Base-by-base conservation (phyloP, 805 yeast species). In the Wickerhamiella azymoides region DNA sequence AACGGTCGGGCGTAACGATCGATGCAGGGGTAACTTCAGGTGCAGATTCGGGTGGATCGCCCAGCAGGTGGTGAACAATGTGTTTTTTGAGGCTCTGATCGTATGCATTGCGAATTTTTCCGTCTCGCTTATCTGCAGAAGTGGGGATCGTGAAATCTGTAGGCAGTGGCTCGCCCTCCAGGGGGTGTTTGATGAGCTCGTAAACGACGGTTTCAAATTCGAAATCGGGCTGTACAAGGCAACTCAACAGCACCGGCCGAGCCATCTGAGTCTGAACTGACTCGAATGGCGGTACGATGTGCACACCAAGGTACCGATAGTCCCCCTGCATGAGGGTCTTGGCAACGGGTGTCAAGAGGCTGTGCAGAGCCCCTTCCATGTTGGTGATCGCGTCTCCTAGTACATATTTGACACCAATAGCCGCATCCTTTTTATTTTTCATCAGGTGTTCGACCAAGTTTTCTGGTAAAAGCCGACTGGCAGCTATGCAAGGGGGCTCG, bases 191-290 rank as follows among this genome's bases (percentile, higher is more conserved):
- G 26, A 50, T 21, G 19, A 51, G 38, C 16, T 45, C 47, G 30
- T 32, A 52, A 48, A 50, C 47, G 5, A 54, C 54, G 6, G 39
- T 16, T n/a, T 47, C 39, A 39, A 45, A 43, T 36, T 54, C 56
- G 24, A 52, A 54, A 35, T 54, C 57, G 1, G 55, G 55, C 40
- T 54, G 55, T n/a, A 54, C 50, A 18, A 54, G 44, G 16, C 52
- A 51, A 41, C 57, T 54, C 14, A 52, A 26, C 2, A 52, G 27
- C 2, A 43, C 49, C 3, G 45, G 35, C 11, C 52, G 49, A 3
- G 54, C 47, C 19, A 45, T 17, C 17, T 24, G 14, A 3, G 19
- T 27, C 13, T 36, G 26, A 11, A 40, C n/a, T 17, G 43, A 25
- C n/a, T 33, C 26, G 11, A 42, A 16, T 14, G 43, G 35, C 27